Evolutionary conservation across 495 filamentous ascomycete genomes (phyloP), one percentile per base, ranked within the genome.

Genomic region (Aspergillus conjunctus): DNA sequence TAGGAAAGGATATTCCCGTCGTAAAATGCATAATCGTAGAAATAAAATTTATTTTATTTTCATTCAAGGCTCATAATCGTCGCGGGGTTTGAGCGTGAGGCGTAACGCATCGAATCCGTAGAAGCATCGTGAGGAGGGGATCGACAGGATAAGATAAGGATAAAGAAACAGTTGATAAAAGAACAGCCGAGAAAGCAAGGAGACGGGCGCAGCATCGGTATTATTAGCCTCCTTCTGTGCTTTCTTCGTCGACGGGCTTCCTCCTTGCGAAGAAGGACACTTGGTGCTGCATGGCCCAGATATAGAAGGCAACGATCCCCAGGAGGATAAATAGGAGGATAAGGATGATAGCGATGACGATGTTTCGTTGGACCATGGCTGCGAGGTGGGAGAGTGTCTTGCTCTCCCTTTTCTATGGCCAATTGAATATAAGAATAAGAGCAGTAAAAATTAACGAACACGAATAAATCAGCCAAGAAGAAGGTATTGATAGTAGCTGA

Each of bases 291-390:
- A 78, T 66, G 20, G 77, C 73, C 69, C 86, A 91, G 77, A 91
- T 91, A 56, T 80, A 82, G 68, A 87, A 89, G 43, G 83, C 87
- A 61, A 87, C 86, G 60, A 85, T 73, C 44, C 86, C 87, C 26
- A 92, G 83, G 48, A 91, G 70, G 71, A 91, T 71, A 75, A 91
- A 91, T 61, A 92, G 83, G 43, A 91, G 65, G 74, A 92, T 91
- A 74, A 92, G 87, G 75, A 92, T 92, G 71, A 92, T 82, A 33
- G 88, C 89, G 73, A 92, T 89, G 69, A 87, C 83, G 76, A 90
- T 83, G 83, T 92, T 92, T 79, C 85, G 75, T 73, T 90, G 77
- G 62, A 87, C 81, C 77, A 78, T 87, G 41, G 59, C n/a, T 9
- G 37, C 37, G 21, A 8, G 39, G 21, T 17, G 33, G 15, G 45